These are phyloP conservation scores for Amanita pallidorosea DNA, from an alignment of 768 basidiomycete species.

Conservation along the genomic window DNA sequence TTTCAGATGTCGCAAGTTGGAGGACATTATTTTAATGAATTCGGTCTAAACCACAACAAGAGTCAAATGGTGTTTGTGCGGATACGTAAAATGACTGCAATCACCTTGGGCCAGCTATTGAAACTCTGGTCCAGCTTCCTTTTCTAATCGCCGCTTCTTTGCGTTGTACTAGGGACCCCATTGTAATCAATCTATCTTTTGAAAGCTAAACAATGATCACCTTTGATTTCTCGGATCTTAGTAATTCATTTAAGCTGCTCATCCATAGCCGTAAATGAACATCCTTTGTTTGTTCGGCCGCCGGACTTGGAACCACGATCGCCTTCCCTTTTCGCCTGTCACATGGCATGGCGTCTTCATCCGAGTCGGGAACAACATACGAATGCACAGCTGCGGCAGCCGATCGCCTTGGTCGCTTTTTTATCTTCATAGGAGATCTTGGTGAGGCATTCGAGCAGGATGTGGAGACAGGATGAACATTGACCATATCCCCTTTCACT, in stretches of 20 bases:
- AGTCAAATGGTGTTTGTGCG: not conserved
- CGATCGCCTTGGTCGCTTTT: conserved; percentile 51
- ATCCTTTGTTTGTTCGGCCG: conserved; percentile 21
- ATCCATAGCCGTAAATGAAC: conserved; percentile 56
- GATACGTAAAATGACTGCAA: conserved; percentile 5
- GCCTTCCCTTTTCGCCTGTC: not conserved
- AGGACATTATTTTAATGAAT: conserved; percentile 52
- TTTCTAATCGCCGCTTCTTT: conserved; percentile 46
- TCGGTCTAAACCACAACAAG: conserved; percentile 38
- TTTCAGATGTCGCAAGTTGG: conserved; percentile 50
- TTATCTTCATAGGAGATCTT: conserved; percentile 16
- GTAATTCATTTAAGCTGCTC: conserved; percentile 46
- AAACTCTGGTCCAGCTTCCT: conserved; percentile 29
- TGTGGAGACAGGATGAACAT: conserved; percentile 33
- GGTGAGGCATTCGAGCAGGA: conserved; percentile 10
- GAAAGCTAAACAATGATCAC: conserved; percentile 19
- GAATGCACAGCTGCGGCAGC: conserved; percentile 42
- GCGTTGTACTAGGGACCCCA: conserved; percentile 42
- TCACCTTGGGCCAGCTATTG: conserved; percentile 48
- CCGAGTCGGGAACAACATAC: conserved; percentile 60
- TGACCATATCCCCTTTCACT: conserved; percentile 4
- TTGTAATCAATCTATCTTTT: conserved; percentile 2
- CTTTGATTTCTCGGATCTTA: conserved; percentile 63
- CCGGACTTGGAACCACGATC: too few relatives aligned
- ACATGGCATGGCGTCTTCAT: conserved; percentile 44